phyloP scores from a whole-genome alignment of 768 basidiomycete species.

The Boletus barrowsii region DNA sequence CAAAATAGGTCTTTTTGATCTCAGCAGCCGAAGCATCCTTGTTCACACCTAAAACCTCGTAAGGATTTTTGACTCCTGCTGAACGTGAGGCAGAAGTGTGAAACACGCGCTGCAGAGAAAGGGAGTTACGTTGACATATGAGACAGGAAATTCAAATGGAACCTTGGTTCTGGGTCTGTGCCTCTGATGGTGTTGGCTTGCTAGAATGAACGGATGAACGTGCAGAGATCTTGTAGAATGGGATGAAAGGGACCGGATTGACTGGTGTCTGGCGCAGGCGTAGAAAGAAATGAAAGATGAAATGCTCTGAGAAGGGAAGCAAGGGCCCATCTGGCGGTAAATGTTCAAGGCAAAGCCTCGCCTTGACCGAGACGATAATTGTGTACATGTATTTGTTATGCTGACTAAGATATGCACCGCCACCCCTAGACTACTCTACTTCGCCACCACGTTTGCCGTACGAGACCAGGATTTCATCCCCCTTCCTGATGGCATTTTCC shows the following conservation, averaged over 20 bases:
- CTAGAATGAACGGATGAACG: slow-evolving; percentile 17
- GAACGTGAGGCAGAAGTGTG: slow-evolving; percentile 60
- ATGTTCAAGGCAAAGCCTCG: too few species aligned
- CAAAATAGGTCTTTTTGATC: slow-evolving; percentile 97
- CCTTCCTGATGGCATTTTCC: slow-evolving; percentile 60
- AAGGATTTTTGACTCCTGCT: slow-evolving; percentile 76
- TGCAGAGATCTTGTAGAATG: slow-evolving; percentile 39
- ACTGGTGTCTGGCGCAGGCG: slow-evolving; percentile 46
- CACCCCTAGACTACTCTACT: slow-evolving; percentile 19
- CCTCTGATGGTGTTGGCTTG: slow-evolving; percentile 13
- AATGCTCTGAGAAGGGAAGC: slow-evolving; percentile 47
- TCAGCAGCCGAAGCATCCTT: slow-evolving; percentile 80
- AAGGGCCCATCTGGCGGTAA: slow-evolving; percentile 44
- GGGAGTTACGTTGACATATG: slow-evolving; percentile 19
- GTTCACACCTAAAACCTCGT: slow-evolving; percentile 84
- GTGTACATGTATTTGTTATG: slow-evolving; percentile 19
- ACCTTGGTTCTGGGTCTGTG: slow-evolving; percentile 40
- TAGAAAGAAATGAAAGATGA: slow-evolving; percentile 56
- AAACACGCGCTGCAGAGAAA: slow-evolving; percentile 57
- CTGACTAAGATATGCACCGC: slow-evolving; percentile 19
- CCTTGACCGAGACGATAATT: background rate
- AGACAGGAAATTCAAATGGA: slow-evolving; percentile 12
- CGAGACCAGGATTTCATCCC: slow-evolving; percentile 82
- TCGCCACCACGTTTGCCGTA: slow-evolving; percentile 88
- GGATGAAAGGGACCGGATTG: slow-evolving; percentile 35